Evolutionary conservation across 2,329 filamentous ascomycete species (phyloP), one percentile per base, ranked within the genome.

Genomic region (Botrytis tulipae): DNA sequence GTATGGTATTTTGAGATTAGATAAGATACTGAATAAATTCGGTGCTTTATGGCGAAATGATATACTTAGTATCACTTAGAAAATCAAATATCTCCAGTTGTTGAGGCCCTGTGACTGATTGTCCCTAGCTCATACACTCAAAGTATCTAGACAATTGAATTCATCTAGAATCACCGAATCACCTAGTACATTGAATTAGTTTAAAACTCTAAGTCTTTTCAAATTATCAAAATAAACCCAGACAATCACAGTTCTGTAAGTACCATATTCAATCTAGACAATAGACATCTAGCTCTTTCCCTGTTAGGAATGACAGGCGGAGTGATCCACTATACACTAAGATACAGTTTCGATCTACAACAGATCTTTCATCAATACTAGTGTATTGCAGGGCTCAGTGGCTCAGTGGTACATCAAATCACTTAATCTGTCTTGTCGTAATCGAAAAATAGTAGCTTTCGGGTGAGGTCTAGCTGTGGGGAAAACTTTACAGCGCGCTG

Each of bases 401-500:
- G 35, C 66, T 18, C 18, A 57, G 18, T 42, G 16, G 48, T 57
- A 42, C 1, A 32, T 29, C 1, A 0, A 16, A 32, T 18, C 18
- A 35, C n/a, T 44, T 44, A 25, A 32, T 29, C 2, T 46, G 25
- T 32, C n/a, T 14, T n/a, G 22, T 37, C 35, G 10, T n/a, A 61
- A n/a, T n/a, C 12, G 29, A 32, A 61, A 1, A 16, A n/a, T 25
- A 22, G 1, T 32, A 12, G 22, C 25, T 44, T 42, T 22, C 44
- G 40, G 5, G 7, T 63, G 25, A n/a, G n/a, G 12, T 20, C 2
- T 20, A 63, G 0, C 5, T 29, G 7, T 12, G 8, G 7, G 16
- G 40, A 18, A 1, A 44, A n/a, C 1, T 10, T 18, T 40, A 1
- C 35, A 16, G 1, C 6, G 12, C 10, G 2, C 1, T n/a, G 14